phyloP scores from a whole-genome alignment of 2,329 filamentous ascomycete species.

The Colletotrichum sp. region DNA sequence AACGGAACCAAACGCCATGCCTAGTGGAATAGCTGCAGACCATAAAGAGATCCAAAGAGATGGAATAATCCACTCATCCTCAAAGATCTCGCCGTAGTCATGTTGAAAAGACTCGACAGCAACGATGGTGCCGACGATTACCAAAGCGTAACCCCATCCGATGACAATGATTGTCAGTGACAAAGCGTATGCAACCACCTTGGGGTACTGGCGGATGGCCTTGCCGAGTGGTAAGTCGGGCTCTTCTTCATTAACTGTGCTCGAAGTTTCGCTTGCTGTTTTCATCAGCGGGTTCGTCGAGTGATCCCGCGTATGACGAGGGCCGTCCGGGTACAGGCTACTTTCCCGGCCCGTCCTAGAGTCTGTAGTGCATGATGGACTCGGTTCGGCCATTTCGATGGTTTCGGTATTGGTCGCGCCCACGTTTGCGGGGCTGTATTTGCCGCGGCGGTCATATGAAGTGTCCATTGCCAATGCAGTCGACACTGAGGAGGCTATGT shows the following conservation, averaged over 20 bases:
- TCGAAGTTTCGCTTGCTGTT: background rate
- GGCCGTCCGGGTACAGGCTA: background rate
- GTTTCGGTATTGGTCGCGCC: background rate
- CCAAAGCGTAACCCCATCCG: conserved; percentile 34
- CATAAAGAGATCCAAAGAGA: conserved; percentile 32
- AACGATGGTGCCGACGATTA: conserved; percentile 30
- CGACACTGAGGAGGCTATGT: background rate
- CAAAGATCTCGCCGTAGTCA: conserved; percentile 29
- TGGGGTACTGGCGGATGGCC: conserved; percentile 30
- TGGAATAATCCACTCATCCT: conserved; percentile 28
- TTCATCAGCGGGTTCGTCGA: background rate
- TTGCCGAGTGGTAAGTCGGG: conserved; percentile 27
- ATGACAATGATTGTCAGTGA: conserved; percentile 30
- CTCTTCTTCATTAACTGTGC: background rate
- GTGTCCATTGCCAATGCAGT: background rate
- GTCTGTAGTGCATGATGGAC: background rate
- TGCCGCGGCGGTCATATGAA: background rate
- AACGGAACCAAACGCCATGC: conserved; percentile 28
- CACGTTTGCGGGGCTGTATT: background rate
- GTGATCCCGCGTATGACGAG: background rate
- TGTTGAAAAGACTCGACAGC: conserved; percentile 31
- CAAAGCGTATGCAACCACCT: conserved; percentile 29
- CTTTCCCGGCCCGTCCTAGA: background rate
- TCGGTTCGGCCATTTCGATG: background rate
- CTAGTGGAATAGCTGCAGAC: conserved; percentile 26